Evolutionary conservation across 2,329 filamentous ascomycete genomes (phyloP), one percentile per base, ranked within the genome.

Genomic region (Trichoderma harzianum): DNA sequence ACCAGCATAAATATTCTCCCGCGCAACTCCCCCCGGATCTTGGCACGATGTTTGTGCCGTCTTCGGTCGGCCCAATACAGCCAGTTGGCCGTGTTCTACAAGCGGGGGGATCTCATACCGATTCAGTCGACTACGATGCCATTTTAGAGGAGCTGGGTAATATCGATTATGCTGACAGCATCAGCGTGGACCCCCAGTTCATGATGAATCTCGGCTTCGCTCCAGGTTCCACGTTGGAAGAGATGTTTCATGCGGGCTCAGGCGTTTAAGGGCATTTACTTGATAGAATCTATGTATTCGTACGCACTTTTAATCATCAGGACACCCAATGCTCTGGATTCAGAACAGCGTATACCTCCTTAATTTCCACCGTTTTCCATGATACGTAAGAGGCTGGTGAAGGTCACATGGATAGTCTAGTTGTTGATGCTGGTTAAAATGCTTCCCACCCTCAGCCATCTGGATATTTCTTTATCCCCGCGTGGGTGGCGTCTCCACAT

Each of bases 181-280:
- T 61, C n/a, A 57, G 51, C 10, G 36, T 69, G 39, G 67, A 69
- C 16, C 57, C 67, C 36, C 67, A 69, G 57, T 69, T 69, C 21
- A 69, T 69, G 67, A 62, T 36, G 67, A 69, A 69, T 34, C 67
- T 69, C 14, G 67, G 67, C 16, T 69, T 69, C 32, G 67, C 67
- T n/a, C 67, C 67, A 36, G 67, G 67, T 1, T 61, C 57, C 21
- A 62, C 67, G 24, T 21, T 69, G 28, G 67, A 69, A 61, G 67
- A 62, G 7, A 28, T 69, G 28, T 69, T 61, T 36, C 57, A 69
- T 28, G 39, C 21, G 11, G 39, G 62, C 11, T 53, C 67, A 28
- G 28, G 67, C 7, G 30, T 51, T 18, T 53, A 34, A 62, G 21
- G 60, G 2, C 7, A n/a, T 36, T 21, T 26, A 28, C 11, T 28